Percentiles rank a stretch among this genome's conserved stretches.
These are phyloP conservation scores for Eucalyptus paniculata DNA, from an alignment of 345 rosid genomes.

Conservation along the genomic window DNA sequence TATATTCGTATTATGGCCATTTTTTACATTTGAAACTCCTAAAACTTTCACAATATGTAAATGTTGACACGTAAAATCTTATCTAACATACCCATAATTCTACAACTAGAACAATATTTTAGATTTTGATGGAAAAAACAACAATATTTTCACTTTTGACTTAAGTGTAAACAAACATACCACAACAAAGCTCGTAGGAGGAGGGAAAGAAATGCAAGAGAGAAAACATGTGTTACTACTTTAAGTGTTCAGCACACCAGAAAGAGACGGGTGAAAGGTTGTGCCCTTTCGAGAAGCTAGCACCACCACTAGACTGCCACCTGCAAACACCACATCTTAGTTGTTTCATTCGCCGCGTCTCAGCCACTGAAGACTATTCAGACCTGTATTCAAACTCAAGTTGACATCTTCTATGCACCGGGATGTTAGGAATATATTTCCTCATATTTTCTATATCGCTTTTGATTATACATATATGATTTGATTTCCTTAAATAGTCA, in stretches of 20 bases:
- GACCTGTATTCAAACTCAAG: not conserved
- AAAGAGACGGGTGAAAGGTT: not conserved
- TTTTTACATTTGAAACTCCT: no score
- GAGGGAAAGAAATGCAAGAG: not conserved
- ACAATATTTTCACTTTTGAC: not conserved
- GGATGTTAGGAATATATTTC: not conserved
- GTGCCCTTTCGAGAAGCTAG: not conserved
- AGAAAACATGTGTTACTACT: not conserved
- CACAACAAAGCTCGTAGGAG: not conserved
- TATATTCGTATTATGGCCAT: no score
- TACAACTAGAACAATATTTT: no score
- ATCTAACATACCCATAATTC: not conserved
- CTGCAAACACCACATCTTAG: no score
- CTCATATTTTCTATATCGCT: not conserved
- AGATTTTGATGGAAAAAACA: no score
- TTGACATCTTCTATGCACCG: not conserved
- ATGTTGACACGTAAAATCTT: no score
- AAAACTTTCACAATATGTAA: no score
- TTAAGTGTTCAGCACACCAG: not conserved
- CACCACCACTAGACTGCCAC: not conserved
- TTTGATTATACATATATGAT: not conserved
- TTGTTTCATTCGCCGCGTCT: no score
- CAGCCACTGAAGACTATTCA: not conserved
- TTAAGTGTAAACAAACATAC: not conserved
- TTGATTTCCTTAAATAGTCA: not conserved